Conservation (phyloP, 306 rosid species). For the Corylus heterophylla region DNA sequence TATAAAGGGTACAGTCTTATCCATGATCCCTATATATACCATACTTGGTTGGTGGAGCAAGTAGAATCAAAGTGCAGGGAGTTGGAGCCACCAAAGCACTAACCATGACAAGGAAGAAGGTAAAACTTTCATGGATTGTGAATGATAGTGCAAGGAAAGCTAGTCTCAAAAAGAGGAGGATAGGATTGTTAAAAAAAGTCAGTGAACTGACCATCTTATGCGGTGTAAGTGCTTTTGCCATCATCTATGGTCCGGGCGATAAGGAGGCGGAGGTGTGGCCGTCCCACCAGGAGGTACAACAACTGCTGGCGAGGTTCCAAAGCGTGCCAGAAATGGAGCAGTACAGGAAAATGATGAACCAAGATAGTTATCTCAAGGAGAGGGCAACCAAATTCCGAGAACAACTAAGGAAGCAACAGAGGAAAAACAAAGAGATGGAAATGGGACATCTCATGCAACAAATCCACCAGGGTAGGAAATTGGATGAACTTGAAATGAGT, state of each 20-base stretch:
- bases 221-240: slow-evolving; percentile 28
- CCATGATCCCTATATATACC: background rate
- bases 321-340: slow-evolving; percentile 30
- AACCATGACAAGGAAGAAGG: slow-evolving; percentile 34
- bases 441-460: slow-evolving; percentile 27
- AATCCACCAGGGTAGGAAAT: slow-evolving; percentile 18
- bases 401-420: slow-evolving; percentile 18
- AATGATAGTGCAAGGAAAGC: slow-evolving; percentile 37
- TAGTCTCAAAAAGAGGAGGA: slow-evolving; percentile 32
- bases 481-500: slow-evolving; percentile 9
- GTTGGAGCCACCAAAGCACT: background rate
- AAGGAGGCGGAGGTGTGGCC: slow-evolving; percentile 34
- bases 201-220: slow-evolving; percentile 35
- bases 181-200: slow-evolving; percentile 41
- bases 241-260: slow-evolving; percentile 22
- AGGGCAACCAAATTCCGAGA: slow-evolving; percentile 23
- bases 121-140: slow-evolving; percentile 32
- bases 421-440: slow-evolving; percentile 26
- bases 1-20: background rate
- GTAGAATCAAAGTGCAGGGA: background rate
- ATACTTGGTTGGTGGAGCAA: background rate
- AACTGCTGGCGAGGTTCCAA: slow-evolving; percentile 21
- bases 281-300: slow-evolving; percentile 8
- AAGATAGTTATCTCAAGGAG: slow-evolving; percentile 36
- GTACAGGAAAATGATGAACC: slow-evolving; percentile 34